These are phyloP conservation scores for Syzygium malaccense DNA, from an alignment of 441 rosid genomes.

Conservation along the genomic window DNA sequence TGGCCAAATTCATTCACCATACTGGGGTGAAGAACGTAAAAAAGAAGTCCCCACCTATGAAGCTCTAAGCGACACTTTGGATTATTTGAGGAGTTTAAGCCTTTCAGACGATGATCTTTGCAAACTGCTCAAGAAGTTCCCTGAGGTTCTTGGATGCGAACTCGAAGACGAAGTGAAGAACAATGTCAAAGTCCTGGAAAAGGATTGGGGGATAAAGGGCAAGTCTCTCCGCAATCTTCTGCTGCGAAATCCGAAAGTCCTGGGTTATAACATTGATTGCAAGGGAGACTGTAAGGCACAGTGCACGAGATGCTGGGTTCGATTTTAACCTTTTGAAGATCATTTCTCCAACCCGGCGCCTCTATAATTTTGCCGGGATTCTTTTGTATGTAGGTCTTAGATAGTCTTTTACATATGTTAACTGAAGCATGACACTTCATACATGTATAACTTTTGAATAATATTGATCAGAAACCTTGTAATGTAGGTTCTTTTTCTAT, in stretches of 20 bases:
- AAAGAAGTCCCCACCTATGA: constrained; percentile 54
- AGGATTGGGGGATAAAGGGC: constrained; percentile 73
- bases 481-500: not conserved
- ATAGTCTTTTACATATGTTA: not conserved
- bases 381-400: not conserved
- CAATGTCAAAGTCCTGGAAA: constrained; percentile 57
- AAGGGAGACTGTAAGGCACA: constrained; percentile 87
- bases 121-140: constrained; percentile 78
- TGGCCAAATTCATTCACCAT: constrained; percentile 69
- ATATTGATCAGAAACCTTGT: not conserved
- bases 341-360: not conserved
- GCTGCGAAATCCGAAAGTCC: constrained; percentile 74
- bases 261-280: constrained; percentile 74
- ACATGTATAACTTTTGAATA: not conserved
- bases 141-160: constrained; percentile 77
- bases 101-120: constrained; percentile 55
- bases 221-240: constrained; percentile 52
- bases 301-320: constrained; percentile 91
- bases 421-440: not conserved
- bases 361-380: not conserved
- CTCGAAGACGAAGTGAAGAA: constrained; percentile 62
- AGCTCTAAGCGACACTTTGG: constrained; percentile 35
- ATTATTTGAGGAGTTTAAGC: constrained; percentile 50
- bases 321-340: constrained; percentile 34
- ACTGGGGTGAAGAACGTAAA: constrained; percentile 78